These are phyloP conservation scores for Bruguiera hainesii DNA, from an alignment of 441 rosid species.

Conservation along the genomic window DNA sequence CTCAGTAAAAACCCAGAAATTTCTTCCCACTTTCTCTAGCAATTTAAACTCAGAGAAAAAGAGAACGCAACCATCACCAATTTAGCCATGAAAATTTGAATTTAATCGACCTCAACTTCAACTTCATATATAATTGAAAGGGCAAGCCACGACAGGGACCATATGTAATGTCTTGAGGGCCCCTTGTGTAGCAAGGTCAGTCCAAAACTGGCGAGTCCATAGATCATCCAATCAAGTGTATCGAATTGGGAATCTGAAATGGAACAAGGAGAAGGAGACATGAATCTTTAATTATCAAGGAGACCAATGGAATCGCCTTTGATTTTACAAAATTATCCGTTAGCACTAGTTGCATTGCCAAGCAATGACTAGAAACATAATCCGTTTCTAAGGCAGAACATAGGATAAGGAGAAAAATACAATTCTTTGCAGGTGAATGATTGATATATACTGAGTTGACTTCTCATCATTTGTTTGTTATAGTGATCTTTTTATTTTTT, in stretches of 20 bases:
- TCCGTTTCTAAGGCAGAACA: neutral
- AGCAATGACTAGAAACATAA: slow-evolving; percentile 13
- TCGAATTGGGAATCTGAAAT: slow-evolving; percentile 16
- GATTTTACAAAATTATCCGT: neutral
- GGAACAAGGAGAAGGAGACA: slow-evolving; percentile 34
- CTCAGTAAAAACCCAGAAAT: neutral
- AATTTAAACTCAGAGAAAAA: neutral
- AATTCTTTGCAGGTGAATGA: neutral
- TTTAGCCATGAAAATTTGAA: neutral
- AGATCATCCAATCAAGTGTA: slow-evolving; percentile 2
- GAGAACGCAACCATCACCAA: neutral
- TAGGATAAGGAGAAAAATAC: neutral
- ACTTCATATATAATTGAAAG: neutral
- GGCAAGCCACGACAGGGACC: slow-evolving; percentile 10
- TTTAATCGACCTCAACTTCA: too few relatives aligned
- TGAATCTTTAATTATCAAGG: neutral
- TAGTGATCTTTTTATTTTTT: too few relatives aligned
- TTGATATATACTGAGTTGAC: neutral
- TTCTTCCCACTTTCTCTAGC: neutral
- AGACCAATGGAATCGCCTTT: neutral
- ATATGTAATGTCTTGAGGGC: neutral
- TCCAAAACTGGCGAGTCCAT: slow-evolving; percentile 16
- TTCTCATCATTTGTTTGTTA: too few relatives aligned
- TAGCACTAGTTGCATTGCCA: neutral
- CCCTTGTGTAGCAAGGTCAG: slow-evolving; percentile 3